These are phyloP conservation scores for Nymphaea thermarum DNA, from an alignment of 164 flowering plant genomes.

Conservation along the genomic window DNA sequence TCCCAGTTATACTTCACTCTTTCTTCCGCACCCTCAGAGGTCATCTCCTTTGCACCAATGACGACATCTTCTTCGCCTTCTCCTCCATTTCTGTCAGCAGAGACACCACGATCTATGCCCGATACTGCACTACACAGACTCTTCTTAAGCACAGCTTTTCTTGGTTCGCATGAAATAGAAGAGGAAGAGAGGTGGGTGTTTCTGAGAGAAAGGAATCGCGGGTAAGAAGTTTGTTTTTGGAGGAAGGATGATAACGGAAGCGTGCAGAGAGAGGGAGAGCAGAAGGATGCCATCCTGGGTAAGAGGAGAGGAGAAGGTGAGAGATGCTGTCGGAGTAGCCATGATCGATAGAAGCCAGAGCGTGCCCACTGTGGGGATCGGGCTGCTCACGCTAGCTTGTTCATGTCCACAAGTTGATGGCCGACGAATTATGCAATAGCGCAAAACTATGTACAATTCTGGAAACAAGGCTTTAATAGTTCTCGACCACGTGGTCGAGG, in stretches of 20 bases:
- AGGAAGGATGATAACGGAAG: constrained; percentile 10
- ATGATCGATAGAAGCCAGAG: neutral
- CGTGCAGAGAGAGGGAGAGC: neutral
- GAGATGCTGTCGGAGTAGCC: neutral
- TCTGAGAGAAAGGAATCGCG: neutral
- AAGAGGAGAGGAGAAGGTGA: neutral
- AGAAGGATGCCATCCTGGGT: constrained; percentile 1
- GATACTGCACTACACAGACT: constrained; percentile 17
- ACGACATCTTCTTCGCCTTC: constrained; percentile 23
- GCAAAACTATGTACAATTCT: too few species aligned
- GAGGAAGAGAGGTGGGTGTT: neutral
- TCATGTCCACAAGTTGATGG: constrained; percentile 7
- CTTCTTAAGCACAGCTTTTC: constrained; percentile 7
- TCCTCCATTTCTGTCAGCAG: constrained; percentile 9
- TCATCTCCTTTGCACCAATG: constrained; percentile 24
- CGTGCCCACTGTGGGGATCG: too few species aligned
- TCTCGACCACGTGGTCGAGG: too few species aligned
- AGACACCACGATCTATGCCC: constrained; percentile 13
- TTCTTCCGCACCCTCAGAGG: constrained; percentile 1
- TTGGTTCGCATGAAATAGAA: neutral
- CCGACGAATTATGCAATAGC: too few species aligned
- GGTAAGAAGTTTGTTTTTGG: constrained; percentile 1
- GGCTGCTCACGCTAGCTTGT: neutral
- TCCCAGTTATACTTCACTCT: constrained; percentile 73
- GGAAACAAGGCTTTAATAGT: too few species aligned